Evolutionary conservation across 2,329 filamentous ascomycete genomes (phyloP).

Genomic region (Pseudogymnoascus sp.): DNA sequence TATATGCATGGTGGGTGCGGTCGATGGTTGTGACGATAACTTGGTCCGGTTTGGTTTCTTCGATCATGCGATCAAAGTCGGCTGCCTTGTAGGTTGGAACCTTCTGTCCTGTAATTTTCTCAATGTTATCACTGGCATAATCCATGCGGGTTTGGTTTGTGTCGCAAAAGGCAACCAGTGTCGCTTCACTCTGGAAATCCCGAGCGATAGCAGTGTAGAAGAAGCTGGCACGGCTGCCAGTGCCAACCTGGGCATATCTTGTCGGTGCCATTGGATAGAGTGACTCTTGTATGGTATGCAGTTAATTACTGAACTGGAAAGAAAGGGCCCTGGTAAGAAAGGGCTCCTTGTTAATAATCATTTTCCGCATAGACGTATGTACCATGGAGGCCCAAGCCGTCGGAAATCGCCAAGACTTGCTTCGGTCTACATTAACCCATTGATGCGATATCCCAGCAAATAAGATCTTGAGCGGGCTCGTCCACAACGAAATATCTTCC

Average conservation of each 20-base stretch:
- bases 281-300: not conserved
- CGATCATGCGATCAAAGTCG: conserved; percentile 53
- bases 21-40: conserved; percentile 59
- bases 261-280: conserved; percentile 25
- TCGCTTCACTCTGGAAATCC: conserved; percentile 44
- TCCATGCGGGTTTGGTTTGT: conserved; percentile 54
- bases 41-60: conserved; percentile 50
- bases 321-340: not conserved
- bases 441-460: not conserved
- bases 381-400: not conserved
- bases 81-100: conserved; percentile 49
- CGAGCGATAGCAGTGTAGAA: conserved; percentile 53
- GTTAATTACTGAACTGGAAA: not conserved
- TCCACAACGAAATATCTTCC: not conserved
- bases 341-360: not conserved
- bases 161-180: conserved; percentile 52
- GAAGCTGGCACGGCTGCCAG: conserved; percentile 53
- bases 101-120: conserved; percentile 38
- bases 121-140: conserved; percentile 46
- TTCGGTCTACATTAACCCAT: not conserved
- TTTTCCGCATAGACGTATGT: not conserved
- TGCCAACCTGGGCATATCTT: conserved; percentile 51
- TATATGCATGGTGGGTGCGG: conserved; percentile 55
- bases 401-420: not conserved
- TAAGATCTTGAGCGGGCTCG: not conserved